Base-by-base conservation (phyloP, 441 rosid genomes). In the Omphalea diandra region DNA sequence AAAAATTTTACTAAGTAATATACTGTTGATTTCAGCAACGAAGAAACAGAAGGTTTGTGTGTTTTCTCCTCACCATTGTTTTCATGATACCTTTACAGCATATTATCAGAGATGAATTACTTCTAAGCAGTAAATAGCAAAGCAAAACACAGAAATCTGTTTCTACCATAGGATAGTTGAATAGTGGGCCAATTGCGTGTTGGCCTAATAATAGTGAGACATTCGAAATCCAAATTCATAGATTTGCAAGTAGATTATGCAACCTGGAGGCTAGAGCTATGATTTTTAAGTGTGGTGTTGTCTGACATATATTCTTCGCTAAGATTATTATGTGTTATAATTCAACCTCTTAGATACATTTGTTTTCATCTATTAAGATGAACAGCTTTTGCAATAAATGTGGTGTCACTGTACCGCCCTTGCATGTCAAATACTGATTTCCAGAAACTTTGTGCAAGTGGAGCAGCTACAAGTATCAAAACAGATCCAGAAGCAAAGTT, bases 391-490 rank as follows among this genome's bases (percentile, higher is more conserved):
- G 31, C 44, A 36, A 54, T 29, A 75, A 43, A 18, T 32, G 56
- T 50, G 29, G 38, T 12, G 11, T 43, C 18, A 11, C 59, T n/a
- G n/a, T n/a, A n/a, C n/a, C n/a, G n/a, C n/a, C n/a, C 38, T 43
- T 57, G 55, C 29, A 63, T 55, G 31, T 27, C 57, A 60, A 27
- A 52, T 50, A 14, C 75, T 38, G 63, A 62, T 33, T 44, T 72
- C 62, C 41, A 32, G 67, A 58, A 63, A 32, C 38, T 11, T 12
- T 49, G 46, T 2, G 38, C 10, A 12, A 7, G 15, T 22, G 58
- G 44, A 63, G n/a, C 46, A 20, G 44, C 29, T 52, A 29, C 10
- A 33, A 59, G 47, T 41, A 40, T 38, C 18, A 63, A 36, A 69
- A 49, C 26, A 44, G 46, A 49, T 15, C 61, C 26, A 44, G 46